Percentiles rank a stretch among this genome's conserved stretches.
These are phyloP conservation scores for Nitzschia palea DNA, from an alignment of 108 stramenopile genomes.

Conservation along the genomic window DNA sequence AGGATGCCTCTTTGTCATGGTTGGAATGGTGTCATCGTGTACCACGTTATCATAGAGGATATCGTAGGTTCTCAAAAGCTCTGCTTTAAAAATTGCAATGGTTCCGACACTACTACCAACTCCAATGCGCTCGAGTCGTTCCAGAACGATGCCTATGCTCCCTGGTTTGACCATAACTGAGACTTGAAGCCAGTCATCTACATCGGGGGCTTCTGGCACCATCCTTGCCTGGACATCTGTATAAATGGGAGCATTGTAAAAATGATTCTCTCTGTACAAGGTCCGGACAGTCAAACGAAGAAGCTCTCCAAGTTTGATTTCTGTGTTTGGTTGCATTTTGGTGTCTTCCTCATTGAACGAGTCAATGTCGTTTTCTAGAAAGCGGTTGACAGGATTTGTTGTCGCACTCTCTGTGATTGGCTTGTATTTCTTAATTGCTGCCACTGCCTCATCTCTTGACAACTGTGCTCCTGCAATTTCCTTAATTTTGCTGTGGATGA, in stretches of 20 bases:
- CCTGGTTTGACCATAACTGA: conserved; percentile 17
- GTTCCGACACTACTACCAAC: conserved; percentile 45
- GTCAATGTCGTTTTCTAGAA: background rate
- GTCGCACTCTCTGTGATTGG: too few species aligned
- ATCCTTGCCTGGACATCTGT: conserved; percentile 2
- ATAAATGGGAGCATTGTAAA: conserved; percentile 26
- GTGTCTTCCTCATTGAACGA: background rate
- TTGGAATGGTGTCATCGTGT: background rate
- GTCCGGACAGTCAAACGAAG: conserved; percentile 21
- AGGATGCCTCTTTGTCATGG: background rate
- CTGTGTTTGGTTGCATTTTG: conserved; percentile 33
- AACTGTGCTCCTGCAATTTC: background rate
- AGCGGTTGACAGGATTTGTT: background rate
- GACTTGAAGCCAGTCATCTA: conserved; percentile 15
- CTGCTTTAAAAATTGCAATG: conserved; percentile 35
- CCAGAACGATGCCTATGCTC: conserved; percentile 28
- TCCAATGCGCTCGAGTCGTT: conserved; percentile 47
- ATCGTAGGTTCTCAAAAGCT: conserved; percentile 28
- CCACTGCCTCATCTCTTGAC: conserved; percentile 13
- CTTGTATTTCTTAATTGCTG: conserved; percentile 12
- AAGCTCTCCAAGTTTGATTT: conserved; percentile 29
- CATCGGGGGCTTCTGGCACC: background rate
- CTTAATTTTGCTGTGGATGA: conserved; percentile 11
- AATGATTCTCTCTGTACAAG: conserved; percentile 22
- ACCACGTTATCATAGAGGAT: background rate